Evolutionary conservation across 1,284 basidiomycete genomes (phyloP), one percentile per base, ranked within the genome.

Genomic region (Apiotrichum sp.): DNA sequence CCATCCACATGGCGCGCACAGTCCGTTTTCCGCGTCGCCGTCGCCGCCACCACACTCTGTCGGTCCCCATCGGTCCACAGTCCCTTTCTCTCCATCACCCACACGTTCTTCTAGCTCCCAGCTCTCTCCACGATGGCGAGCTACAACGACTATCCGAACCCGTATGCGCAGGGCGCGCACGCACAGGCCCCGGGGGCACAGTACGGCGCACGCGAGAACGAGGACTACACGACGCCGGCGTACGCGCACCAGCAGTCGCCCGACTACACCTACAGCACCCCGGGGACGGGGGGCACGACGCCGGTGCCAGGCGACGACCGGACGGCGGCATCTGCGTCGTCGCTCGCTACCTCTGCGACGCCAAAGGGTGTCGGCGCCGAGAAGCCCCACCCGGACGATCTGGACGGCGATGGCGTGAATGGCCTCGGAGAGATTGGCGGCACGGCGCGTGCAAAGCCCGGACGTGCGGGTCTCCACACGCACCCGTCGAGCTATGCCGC

Each of bases 401-500:
- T 42, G 3, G 57, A 58, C 36, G 22, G 22, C 22, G 22, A 22
- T 22, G 57, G 53, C 32, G 57, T 52, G n/a, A 44, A 58, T 50
- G 41, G 34, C 5, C 53, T 58, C 11, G 57, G 53, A 9, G 44
- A 55, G 34, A 50, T 58, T 16, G 59, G 47, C 3, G 53, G 53
- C 1, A 50, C 50, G 1, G 60, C 66, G 56, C 62, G 72, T 56
- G 61, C 55, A 29, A 61, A 59, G 35, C 63, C 66, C 4, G 72
- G 72, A 54, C 65, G 72, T 49, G 52, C 58, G 16, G 68, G 68
- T 2, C 44, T 68, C 34, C 49, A 62, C 9, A 56, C 62, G 29
- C 65, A 64, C 14, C 63, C 65, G 1, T 58, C 61, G 36, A 67
- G 65, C 29, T 70, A 67, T 55, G 68, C 70, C 9, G 67, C 66